These are phyloP conservation scores for Obba rivulosa DNA, from an alignment of 768 basidiomycete species.

Conservation along the genomic window DNA sequence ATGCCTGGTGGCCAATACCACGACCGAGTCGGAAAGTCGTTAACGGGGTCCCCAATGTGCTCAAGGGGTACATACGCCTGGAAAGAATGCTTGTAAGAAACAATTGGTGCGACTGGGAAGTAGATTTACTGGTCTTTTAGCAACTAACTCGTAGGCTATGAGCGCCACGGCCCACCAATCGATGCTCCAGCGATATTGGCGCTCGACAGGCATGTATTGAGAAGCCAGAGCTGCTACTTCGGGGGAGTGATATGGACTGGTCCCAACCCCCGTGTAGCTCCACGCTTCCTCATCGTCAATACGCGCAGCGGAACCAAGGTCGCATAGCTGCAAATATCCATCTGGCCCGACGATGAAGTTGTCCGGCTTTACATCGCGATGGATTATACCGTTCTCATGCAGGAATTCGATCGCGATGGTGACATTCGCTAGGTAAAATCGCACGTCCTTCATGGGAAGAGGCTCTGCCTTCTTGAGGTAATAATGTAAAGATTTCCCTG, in stretches of 20 bases:
- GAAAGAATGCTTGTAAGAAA: too few relatives aligned
- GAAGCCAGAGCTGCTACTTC: not conserved
- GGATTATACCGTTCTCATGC: constrained; percentile 37
- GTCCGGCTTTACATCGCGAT: constrained; percentile 54
- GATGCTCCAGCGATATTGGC: constrained; percentile 16
- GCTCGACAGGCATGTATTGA: not conserved
- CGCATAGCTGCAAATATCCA: constrained; percentile 49
- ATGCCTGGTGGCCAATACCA: too few relatives aligned
- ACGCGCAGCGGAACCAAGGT: constrained; percentile 39
- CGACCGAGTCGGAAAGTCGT: too few relatives aligned
- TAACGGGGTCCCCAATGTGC: too few relatives aligned
- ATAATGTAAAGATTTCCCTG: constrained; percentile 37
- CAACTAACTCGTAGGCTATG: constrained; percentile 49
- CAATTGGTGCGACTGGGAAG: too few relatives aligned
- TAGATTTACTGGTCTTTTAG: constrained; percentile 30
- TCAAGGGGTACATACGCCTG: too few relatives aligned
- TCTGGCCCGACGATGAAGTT: constrained; percentile 52
- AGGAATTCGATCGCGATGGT: constrained; percentile 45
- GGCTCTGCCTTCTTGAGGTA: constrained; percentile 26
- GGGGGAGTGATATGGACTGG: not conserved
- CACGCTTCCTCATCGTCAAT: constrained; percentile 24
- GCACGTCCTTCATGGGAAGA: constrained; percentile 27
- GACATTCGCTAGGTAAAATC: constrained; percentile 55
- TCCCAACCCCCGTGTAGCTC: constrained; percentile 7
- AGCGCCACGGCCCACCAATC: constrained; percentile 57